phyloP scores from a whole-genome alignment of 257 asterid genomes.

The Mentha longifolia region DNA sequence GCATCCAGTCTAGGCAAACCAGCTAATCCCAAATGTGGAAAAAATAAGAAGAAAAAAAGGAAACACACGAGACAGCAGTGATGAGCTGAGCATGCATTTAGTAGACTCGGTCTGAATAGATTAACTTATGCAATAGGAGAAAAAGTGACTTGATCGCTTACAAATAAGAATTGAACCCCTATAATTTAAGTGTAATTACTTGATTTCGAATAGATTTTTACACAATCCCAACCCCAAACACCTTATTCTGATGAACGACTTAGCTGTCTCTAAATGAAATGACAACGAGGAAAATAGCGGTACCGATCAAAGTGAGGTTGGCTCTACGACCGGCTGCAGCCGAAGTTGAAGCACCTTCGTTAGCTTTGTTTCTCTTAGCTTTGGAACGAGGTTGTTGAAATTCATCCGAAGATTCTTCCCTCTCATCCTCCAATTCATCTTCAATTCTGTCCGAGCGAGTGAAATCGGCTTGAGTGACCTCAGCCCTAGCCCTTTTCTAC shows the following conservation, averaged over 20 bases:
- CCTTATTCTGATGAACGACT: slow-evolving; percentile 6
- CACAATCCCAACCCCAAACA: slow-evolving; percentile 23
- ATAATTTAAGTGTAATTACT: slow-evolving; percentile 7
- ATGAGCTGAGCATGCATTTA: neutral
- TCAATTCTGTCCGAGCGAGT: slow-evolving; percentile 47
- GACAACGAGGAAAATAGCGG: neutral
- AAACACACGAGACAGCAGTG: neutral
- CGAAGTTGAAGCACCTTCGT: slow-evolving; percentile 67
- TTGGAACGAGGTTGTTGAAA: slow-evolving; percentile 66
- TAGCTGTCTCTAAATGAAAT: neutral
- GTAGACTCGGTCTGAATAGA: neutral
- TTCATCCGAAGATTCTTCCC: slow-evolving; percentile 81
- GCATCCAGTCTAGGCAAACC: slow-evolving; percentile 3
- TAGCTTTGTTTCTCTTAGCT: slow-evolving; percentile 61
- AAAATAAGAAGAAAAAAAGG: neutral
- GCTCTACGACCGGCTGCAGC: slow-evolving; percentile 49
- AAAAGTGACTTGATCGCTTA: neutral
- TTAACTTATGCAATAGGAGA: neutral
- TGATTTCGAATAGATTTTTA: slow-evolving; percentile 7
- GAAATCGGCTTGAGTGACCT: slow-evolving; percentile 49
- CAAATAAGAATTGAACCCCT: neutral
- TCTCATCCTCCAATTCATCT: slow-evolving; percentile 67
- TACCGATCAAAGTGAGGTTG: slow-evolving; percentile 74
- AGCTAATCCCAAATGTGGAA: slow-evolving; percentile 3
- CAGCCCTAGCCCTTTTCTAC: slow-evolving; percentile 86